These are phyloP conservation scores for Erodium maritimum DNA, from an alignment of 345 rosid species.

Conservation along the genomic window DNA sequence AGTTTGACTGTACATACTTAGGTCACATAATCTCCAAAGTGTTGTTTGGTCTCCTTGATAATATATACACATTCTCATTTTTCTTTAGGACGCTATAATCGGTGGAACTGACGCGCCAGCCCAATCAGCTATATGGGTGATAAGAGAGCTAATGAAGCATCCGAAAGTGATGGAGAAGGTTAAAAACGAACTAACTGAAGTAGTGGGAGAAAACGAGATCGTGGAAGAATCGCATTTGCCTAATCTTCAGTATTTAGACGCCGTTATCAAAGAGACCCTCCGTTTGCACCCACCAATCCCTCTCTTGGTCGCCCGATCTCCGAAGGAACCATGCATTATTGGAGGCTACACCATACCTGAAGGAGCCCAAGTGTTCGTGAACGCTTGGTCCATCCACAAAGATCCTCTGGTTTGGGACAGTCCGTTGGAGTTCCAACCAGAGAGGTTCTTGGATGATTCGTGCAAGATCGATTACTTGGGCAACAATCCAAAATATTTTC, in stretches of 20 bases:
- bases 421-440: constrained; percentile 31
- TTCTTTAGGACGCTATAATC: not conserved
- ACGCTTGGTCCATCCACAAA: constrained; percentile 38
- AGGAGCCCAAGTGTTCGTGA: constrained; percentile 18
- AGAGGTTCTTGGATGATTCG: constrained; percentile 28
- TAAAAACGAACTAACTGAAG: constrained; percentile 5
- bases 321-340: not conserved
- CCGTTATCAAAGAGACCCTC: constrained; percentile 21
- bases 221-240: constrained; percentile 20
- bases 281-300: constrained; percentile 27
- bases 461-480: constrained; percentile 23
- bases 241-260: constrained; percentile 14
- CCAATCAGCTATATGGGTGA: not conserved
- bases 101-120: not conserved
- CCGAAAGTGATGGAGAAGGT: not conserved
- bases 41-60: too few relatives aligned
- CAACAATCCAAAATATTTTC: constrained; percentile 24
- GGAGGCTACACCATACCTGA: constrained; percentile 13
- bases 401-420: constrained; percentile 38
- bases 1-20: too few relatives aligned
- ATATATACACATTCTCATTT: too few relatives aligned
- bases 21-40: too few relatives aligned
- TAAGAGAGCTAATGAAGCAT: not conserved
- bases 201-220: constrained; percentile 9
- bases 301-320: constrained; percentile 11